Evolutionary conservation across 495 filamentous ascomycete genomes (phyloP), one percentile per base, ranked within the genome.

Genomic region (Friedmanniomyces endolithicus): DNA sequence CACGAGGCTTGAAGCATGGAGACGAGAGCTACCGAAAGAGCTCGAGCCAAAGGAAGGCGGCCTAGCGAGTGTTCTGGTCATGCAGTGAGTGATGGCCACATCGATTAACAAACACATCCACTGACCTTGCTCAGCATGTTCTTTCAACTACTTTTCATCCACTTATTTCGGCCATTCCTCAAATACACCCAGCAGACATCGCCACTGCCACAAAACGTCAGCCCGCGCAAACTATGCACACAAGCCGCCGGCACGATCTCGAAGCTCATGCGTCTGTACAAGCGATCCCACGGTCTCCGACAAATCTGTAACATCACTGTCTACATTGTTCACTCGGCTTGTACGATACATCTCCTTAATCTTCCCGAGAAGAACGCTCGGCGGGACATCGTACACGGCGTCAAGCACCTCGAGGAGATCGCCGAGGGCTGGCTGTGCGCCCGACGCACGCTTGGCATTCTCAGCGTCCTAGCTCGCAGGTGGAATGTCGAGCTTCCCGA

Each of bases 241-340:
- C 85, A 88, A 62, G 89, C 92, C 12, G 90, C 92, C 1, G 80
- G 81, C 6, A 81, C 79, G 47, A 90, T 97, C 47, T 95, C 90
- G 0, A 96, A 96, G 63, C 74, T 94, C 3, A 81, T 96, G 67
- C 82, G 92, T 0, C 76, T 95, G 17, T 98, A 98, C 70, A 95
- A 94, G 68, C 86, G 90, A 52, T 81, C 83, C 11, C 90, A 95
- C 57, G 87, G 90, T 20, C 74, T 97, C 11, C 80, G 86, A 14
- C 90, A 95, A 66, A 95, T 98, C 48, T 90, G 85, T 68, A 97
- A 97, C 63, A 85, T 97, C 54, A 88, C 83, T 14, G 89, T 95
- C 11, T 98, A 98, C 69, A 96, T 98, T 63, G 77, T 83, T 0
- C 94, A 97, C 69, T 86, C 86, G 1, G 90, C 90, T 14, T 92